Evolutionary conservation across 2,329 filamentous ascomycete genomes (phyloP).

Genomic region (Monosporascus sp.): DNA sequence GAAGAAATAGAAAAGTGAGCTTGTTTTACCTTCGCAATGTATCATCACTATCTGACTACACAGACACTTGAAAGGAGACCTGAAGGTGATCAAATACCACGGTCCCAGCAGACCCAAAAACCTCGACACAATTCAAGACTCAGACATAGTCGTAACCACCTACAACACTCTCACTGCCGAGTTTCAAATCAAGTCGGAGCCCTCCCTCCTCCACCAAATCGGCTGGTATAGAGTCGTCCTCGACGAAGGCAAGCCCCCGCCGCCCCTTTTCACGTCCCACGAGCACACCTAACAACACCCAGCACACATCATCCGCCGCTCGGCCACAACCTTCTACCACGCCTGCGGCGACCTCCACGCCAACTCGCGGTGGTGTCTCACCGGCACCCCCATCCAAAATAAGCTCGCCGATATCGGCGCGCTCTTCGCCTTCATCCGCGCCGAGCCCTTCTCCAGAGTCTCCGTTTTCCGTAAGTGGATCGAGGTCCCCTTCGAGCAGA

Average conservation of each 20-base stretch:
- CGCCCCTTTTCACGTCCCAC: background rate
- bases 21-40: background rate
- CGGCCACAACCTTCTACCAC: constrained; percentile 37
- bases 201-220: constrained; percentile 25
- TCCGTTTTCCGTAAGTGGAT: constrained; percentile 39
- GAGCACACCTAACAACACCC: background rate
- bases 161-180: constrained; percentile 41
- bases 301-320: constrained; percentile 48
- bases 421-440: constrained; percentile 42
- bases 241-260: constrained; percentile 34
- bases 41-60: background rate
- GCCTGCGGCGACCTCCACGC: constrained; percentile 37
- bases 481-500: constrained; percentile 31
- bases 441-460: constrained; percentile 35
- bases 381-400: constrained; percentile 51
- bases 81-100: constrained; percentile 32
- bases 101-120: constrained; percentile 24
- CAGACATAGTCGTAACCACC: constrained; percentile 41
- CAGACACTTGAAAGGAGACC: constrained; percentile 27
- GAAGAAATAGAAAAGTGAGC: constrained; percentile 32
- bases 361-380: constrained; percentile 46
- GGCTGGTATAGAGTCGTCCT: constrained; percentile 38
- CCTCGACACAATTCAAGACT: constrained; percentile 20
- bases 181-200: constrained; percentile 12
- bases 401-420: constrained; percentile 45